Percentiles rank a stretch among this genome's conserved stretches.
Conservation (phyloP, 2,329 filamentous ascomycete species). For the Gremmenia infestans region DNA sequence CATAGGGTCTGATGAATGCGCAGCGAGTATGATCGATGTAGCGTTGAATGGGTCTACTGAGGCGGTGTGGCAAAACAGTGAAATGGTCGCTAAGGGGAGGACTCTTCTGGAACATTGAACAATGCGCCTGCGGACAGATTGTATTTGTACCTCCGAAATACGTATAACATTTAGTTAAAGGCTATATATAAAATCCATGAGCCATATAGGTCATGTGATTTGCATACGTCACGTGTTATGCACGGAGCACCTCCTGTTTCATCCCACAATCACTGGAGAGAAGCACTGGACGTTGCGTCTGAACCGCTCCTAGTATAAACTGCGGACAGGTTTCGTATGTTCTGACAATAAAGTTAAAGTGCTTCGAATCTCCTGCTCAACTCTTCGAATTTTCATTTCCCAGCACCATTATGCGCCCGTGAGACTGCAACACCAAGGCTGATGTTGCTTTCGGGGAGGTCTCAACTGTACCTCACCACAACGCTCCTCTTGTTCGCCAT, state of each 20-base stretch:
- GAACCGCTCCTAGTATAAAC: too few species aligned
- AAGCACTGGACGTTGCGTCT: too few species aligned
- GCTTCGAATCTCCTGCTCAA: too few species aligned
- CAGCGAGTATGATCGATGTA: slow-evolving; percentile 1
- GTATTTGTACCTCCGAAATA: too few species aligned
- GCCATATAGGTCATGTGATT: too few species aligned
- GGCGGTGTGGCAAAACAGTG: not conserved
- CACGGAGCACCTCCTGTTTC: too few species aligned
- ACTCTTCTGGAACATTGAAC: not conserved
- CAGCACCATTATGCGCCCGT: not conserved
- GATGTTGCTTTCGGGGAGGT: slow-evolving; percentile 5
- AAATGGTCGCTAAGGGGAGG: not conserved
- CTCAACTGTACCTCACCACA: not conserved
- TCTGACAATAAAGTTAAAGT: too few species aligned
- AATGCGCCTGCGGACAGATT: not conserved
- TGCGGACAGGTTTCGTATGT: too few species aligned
- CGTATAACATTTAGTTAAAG: too few species aligned
- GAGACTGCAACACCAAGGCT: not conserved
- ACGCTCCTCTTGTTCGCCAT: not conserved
- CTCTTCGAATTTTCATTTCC: not conserved
- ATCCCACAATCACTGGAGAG: too few species aligned
- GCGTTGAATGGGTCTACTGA: not conserved
- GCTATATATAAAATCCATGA: too few species aligned
- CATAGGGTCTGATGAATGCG: not conserved
- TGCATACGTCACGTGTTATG: too few species aligned